Conservation (phyloP, 2,329 filamentous ascomycete genomes). For the Pseudocercospora crystallina region DNA sequence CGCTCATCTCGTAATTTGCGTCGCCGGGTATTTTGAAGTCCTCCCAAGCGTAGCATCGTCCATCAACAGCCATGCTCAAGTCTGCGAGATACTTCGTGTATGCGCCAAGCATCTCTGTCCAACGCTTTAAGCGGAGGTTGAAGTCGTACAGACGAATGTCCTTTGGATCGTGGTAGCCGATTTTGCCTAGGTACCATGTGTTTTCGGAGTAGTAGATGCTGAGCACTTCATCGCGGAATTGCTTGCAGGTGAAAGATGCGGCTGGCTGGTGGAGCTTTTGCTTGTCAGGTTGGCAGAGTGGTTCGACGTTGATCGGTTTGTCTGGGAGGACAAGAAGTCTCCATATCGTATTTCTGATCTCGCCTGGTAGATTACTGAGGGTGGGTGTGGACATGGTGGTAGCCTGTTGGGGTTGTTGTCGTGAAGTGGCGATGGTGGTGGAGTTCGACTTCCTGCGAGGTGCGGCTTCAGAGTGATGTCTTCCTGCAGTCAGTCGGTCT, state of each 20-base stretch:
- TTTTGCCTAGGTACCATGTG: conserved; percentile 22
- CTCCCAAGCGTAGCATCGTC: conserved; percentile 21
- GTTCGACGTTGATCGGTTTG: conserved; percentile 13
- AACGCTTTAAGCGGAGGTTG: conserved; percentile 15
- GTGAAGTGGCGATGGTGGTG: neutral
- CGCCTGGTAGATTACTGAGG: conserved; percentile 12
- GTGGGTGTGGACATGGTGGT: neutral
- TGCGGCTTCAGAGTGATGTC: neutral
- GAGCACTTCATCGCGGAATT: conserved; percentile 20
- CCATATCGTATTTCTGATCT: conserved; percentile 21
- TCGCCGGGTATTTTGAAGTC: conserved; percentile 14
- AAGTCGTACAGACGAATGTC: conserved; percentile 22
- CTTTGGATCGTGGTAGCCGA: conserved; percentile 17
- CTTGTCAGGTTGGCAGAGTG: conserved; percentile 14
- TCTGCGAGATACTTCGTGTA: conserved; percentile 10
- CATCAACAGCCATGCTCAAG: conserved; percentile 21
- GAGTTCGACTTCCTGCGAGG: too few relatives aligned
- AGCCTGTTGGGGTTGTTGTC: neutral
- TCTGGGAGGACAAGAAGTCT: conserved; percentile 11
- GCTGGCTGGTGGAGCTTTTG: conserved; percentile 19
- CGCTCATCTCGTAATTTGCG: conserved; percentile 18
- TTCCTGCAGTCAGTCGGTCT: too few relatives aligned
- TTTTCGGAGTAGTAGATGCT: conserved; percentile 26
- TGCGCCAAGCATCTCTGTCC: conserved; percentile 15
- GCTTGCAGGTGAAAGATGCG: conserved; percentile 16